Conservation (phyloP, 331 rosid genomes). For the Arachis monticola region DNA sequence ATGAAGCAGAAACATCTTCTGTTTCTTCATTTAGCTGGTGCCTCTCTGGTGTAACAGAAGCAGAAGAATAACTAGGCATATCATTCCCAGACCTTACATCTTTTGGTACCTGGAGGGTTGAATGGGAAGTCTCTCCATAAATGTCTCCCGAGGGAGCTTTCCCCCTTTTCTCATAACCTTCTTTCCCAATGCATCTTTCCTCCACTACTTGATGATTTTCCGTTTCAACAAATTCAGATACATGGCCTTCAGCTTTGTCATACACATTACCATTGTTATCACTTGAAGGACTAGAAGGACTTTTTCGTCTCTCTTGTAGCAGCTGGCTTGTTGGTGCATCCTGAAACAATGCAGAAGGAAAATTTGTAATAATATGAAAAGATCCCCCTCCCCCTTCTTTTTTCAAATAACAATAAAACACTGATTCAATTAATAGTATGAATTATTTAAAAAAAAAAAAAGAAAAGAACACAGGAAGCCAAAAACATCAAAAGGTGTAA, state of each 20-base stretch:
- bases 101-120: slow-evolving; percentile 35
- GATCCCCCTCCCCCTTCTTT: neutral
- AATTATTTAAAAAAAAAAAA: slow-evolving; percentile 1
- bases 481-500: slow-evolving; percentile 19
- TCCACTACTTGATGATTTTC: slow-evolving; percentile 31
- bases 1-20: slow-evolving; percentile 37
- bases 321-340: slow-evolving; percentile 30
- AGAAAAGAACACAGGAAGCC: slow-evolving; percentile 10
- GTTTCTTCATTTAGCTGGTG: slow-evolving; percentile 40
- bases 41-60: slow-evolving; percentile 36
- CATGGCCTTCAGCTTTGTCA: slow-evolving; percentile 34
- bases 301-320: slow-evolving; percentile 33
- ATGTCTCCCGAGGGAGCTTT: slow-evolving; percentile 33
- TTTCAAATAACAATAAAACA: neutral
- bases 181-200: slow-evolving; percentile 35
- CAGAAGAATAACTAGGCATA: slow-evolving; percentile 35
- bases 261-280: slow-evolving; percentile 16
- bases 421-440: neutral
- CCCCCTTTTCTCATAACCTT: slow-evolving; percentile 32
- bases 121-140: slow-evolving; percentile 34
- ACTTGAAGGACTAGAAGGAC: slow-evolving; percentile 25
- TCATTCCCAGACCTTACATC: slow-evolving; percentile 35
- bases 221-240: slow-evolving; percentile 25
- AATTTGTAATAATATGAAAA: slow-evolving; percentile 24
- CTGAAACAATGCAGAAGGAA: slow-evolving; percentile 36